Base-by-base conservation (phyloP, 129 eudicot species). In the Centaurea solstitialis region DNA sequence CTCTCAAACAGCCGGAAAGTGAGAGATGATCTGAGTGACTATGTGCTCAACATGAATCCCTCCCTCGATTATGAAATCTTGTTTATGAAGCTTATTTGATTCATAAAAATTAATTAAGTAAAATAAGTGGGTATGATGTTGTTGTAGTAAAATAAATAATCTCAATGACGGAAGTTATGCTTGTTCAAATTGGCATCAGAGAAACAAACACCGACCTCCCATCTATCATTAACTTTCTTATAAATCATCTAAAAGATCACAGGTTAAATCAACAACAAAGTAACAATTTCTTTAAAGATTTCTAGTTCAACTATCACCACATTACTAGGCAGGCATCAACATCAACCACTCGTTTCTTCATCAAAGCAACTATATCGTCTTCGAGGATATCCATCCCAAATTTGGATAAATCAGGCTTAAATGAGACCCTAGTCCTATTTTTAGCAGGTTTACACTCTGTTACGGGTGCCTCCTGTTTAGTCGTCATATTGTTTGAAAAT, bases 131-230 rank as follows among this genome's bases (percentile, higher is more conserved):
- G 41, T 35, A 15, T 35, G 39, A 38, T 18, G 45, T 28, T 20
- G 2, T 26, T 26, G 30, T 26, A 17, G 64, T 61, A 59, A 21
- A n/a, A 22, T 4, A 30, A 2, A 24, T 21, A 45, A 74, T 7
- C 4, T 11, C 9, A 77, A 6, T 0, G 0, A 20, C 22, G 43
- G 47, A 5, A 35, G 13, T 2, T 5, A 7, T 87, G 92, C 97
- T 93, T 95, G 99, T 74, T 95, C 93, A 80, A 92, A 95, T 72
- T 95, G 97, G 15, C 99, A 41, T 95, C 97, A 76, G 97, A 89
- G 79, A 62, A 26, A 26, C 30, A 26, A 26, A 26, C 30, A 26
- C 30, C 1, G 30, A 26, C 30, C 30, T 26, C 30, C 2, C 1
- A 26, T 26, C 30, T 26, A 26, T 26, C 1, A 26, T 26, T 26